Evolutionary conservation across 345 rosid genomes (phyloP), one percentile per base, ranked within the genome.

Genomic region (Litchi chinensis): DNA sequence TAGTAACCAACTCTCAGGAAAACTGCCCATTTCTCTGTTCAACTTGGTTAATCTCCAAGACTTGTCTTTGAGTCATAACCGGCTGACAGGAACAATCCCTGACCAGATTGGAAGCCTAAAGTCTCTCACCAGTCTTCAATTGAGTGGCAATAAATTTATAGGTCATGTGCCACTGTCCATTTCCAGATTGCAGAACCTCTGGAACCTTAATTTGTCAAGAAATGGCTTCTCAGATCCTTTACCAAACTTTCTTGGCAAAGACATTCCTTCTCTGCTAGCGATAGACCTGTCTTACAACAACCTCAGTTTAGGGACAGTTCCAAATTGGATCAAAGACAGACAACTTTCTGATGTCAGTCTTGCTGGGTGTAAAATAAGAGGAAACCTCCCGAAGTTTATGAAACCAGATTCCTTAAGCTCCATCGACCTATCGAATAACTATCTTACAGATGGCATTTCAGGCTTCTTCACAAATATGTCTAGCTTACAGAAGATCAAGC

Each of bases 131-230:
- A 88, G 77, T 65, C 96, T 95, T 75, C 86, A 90, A 52, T 60
- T 95, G 83, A 83, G 93, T 60, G 74, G 77, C 65, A 95, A 95
- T 84, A 83, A 84, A 80, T 86, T 95, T 77, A 40, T 83, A 0
- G 99, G 98, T 71, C 95, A 79, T 67, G 82, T 95, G 71, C 98
- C 97, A 67, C 76, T 80, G 28, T 88, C 98, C 80, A 74, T 93
- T 77, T 87, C 95, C 24, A 82, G 83, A 70, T 75, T 93, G 75
- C 91, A 85, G 68, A 90, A 86, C 37, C 96, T 95, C 19, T 95
- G 99, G 99, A 87, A 83, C 84, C 98, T 95, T 39, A 93, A 93
- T 76, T 84, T 95, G 69, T 95, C 99, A 0, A 86, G 93, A 82
- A 95, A 95, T 81, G 90, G 80, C 28, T 84, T 95, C 81, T 83